Base-by-base conservation (phyloP, 2,329 filamentous ascomycete species). In the Pezicula neosporulosa region DNA sequence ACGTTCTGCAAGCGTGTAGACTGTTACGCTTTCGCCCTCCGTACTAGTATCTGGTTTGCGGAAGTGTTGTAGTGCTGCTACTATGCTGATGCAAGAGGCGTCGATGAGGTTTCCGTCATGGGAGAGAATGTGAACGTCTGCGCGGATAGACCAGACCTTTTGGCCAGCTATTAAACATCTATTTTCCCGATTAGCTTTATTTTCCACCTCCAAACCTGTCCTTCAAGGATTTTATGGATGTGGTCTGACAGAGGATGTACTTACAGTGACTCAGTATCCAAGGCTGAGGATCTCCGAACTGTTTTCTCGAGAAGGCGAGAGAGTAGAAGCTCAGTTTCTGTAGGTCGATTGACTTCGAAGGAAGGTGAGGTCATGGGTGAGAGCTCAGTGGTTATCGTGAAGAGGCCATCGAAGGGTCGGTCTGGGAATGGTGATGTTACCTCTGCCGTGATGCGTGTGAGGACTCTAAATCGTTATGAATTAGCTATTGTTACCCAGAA, bases 281-380 rank as follows among this genome's bases (percentile, higher is more conserved):
- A 82, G 6, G 94, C 93, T 60, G 88, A 88, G 1, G 92, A 96
- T 54, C 94, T 86, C 39, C 94, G 91, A 54, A 97, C 84, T 8
- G 94, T 93, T 73, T 96, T 96, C 70, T 99, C 94, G 18, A 99
- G 85, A 39, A 94, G 81, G 33, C 93, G 86, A 9, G 92, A 91
- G 27, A 97, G 83, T 39, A 96, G 81, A 3, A 92, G 79, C 72
- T 97, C 94, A 50, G 87, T 81, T 62, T 95, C 89, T 56, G 87
- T 92, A 44, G 88, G 87, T 49, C 90, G 82, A 69, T 89, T 90
- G 60, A 88, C 82, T 70, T 97, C 92, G 71, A 96, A 96, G 33
- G 89, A 86, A 13, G 94, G 91, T 44, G 90, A 91, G 27, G 89
- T 87, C 86, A 97, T 95, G 45, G 93, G 90, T 56, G 88, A 90